Base-by-base conservation (phyloP, 2,329 filamentous ascomycete genomes). In the Uncinocarpus reesii region DNA sequence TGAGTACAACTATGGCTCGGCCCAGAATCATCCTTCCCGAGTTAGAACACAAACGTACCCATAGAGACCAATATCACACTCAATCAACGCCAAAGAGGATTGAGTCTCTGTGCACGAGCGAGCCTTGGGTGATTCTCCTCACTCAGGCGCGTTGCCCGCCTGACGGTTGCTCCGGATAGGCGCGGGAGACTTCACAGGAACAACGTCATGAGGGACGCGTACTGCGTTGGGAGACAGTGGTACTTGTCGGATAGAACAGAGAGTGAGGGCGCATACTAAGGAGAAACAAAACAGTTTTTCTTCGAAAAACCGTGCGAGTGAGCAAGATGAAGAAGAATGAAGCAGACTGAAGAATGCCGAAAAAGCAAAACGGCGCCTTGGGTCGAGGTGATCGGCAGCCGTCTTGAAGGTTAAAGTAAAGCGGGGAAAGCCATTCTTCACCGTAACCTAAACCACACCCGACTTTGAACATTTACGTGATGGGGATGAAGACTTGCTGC, bases 201-300 rank as follows among this genome's bases (percentile, higher is more conserved):
- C 21, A 32, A 45, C 42, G 32, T 45, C 42, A 45, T 45, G 42
- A 28, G 32, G 15, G 21, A 29, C n/a, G 42, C 28, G 21, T 23
- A 31, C 15, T 20, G 16, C 15, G 29, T 2, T 28, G 32, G 23
- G 42, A 36, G 34, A 37, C 29, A 32, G 37, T 35, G 21, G 20
- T 4, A 10, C 24, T 28, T 24, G 16, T 28, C 18, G 13, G 18
- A 15, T 23, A 36, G 7, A 13, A 8, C 31, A 36, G 15, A 36
- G 23, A 45, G 34, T 29, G 42, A 23, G 23, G n/a, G 13, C 23
- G 26, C 42, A 45, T 45, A 45, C 16, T 45, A 45, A 37, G 34
- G 37, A 37, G 34, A 28, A 34, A 5, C 13, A 34, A n/a, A 13
- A 13, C 26, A 2, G 28, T 15, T 11, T 16, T 31, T 21, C 8